Evolutionary conservation across 2,329 filamentous ascomycete genomes (phyloP), one percentile per base, ranked within the genome.

Genomic region (Cercospora zeae-maydis): DNA sequence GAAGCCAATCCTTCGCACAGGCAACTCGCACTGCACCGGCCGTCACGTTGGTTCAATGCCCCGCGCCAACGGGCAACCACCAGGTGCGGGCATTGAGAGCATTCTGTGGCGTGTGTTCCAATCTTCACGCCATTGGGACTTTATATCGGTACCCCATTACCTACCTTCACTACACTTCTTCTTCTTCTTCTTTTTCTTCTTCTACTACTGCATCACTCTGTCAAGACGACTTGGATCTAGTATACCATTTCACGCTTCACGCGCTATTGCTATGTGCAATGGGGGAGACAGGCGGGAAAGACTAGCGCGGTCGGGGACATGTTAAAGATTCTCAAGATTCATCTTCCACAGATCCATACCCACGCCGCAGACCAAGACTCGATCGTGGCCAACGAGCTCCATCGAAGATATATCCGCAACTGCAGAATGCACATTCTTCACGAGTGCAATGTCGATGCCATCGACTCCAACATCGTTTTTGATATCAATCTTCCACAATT

Each of bases 381-480:
- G 64, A n/a, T 66, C 66, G 2, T 66, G 8, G 16, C 65, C 30
- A 66, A 52, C 19, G 7, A 45, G 36, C n/a, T 78, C 79, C 71
- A 86, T 73, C 30, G 79, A 78, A 2, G 83, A 82, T 16, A 84
- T 79, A 73, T 87, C 84, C 13, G 84, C 84, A 3, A 86, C 82
- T 27, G 78, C 75, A 19, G 81, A 84, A 63, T 74, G 77, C 13
- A 71, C 63, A 59, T 75, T 77, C 9, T 62, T 59, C 14, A 74
- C 13, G 8, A 72, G 72, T 59, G 66, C 70, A 6, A 81, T 69
- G n/a, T 70, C 59, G 13, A 80, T 30, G 3, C 70, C 68, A 19
- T 73, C 68, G 0, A 72, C 62, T 4, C 71, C 74, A 5, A 31
- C 19, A 2, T 10, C 51, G 1, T 45, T 19, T 37, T 73, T 65